These are phyloP conservation scores for Aspergillus proliferans DNA, from an alignment of 2,329 filamentous ascomycete species.

Conservation along the genomic window DNA sequence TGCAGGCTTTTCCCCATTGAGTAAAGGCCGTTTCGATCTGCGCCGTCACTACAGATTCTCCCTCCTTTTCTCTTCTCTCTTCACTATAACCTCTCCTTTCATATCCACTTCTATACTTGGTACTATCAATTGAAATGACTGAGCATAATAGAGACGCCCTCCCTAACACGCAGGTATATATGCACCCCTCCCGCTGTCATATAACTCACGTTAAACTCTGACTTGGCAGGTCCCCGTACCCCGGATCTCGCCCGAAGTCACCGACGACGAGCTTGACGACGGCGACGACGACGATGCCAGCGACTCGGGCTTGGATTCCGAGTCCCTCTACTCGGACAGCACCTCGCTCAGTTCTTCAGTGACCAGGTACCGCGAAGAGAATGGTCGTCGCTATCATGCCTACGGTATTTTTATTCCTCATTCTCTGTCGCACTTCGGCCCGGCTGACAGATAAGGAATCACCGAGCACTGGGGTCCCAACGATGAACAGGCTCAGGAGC, in stretches of 20 bases:
- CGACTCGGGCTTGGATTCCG: neutral
- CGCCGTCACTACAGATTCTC: neutral
- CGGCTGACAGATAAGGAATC: neutral
- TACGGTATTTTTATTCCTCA: neutral
- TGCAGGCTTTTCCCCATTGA: neutral
- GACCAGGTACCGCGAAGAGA: neutral
- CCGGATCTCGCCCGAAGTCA: neutral
- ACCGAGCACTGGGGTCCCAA: neutral
- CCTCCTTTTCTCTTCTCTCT: neutral
- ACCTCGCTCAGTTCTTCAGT: neutral
- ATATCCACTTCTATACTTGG: too few relatives aligned
- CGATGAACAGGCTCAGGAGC: neutral
- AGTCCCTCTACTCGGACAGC: neutral
- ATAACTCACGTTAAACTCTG: too few relatives aligned
- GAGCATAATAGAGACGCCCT: neutral
- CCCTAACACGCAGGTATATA: neutral
- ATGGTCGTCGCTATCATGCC: neutral
- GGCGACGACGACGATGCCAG: neutral
- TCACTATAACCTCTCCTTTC: neutral
- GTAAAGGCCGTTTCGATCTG: neutral
- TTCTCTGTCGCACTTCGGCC: neutral
- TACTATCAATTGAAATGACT: neutral
- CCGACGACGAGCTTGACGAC: neutral
- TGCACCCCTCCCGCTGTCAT: neutral
- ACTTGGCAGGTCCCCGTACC: neutral